Conservation (phyloP, 2,329 filamentous ascomycete genomes). For the Trichoderma atroviride region DNA sequence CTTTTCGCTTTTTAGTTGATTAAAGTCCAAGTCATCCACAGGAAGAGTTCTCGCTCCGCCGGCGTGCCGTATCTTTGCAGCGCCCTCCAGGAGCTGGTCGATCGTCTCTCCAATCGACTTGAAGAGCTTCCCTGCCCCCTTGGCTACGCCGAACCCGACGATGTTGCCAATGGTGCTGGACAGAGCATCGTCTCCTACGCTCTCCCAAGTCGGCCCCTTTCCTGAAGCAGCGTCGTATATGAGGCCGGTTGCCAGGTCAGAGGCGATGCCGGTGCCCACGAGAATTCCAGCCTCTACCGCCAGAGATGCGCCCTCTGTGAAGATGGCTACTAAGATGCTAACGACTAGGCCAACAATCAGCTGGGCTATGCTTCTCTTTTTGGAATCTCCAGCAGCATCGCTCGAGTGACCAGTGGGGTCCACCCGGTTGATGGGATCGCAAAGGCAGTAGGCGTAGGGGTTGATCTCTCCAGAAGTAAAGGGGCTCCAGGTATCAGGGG, state of each 20-base stretch:
- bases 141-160: too few relatives aligned
- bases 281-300: background rate
- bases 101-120: too few relatives aligned
- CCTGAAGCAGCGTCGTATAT: background rate
- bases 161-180: too few relatives aligned
- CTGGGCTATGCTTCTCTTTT: background rate
- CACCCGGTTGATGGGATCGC: background rate
- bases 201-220: background rate
- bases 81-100: too few relatives aligned
- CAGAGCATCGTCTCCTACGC: background rate
- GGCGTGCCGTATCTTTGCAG: too few relatives aligned
- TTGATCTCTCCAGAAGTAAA: background rate
- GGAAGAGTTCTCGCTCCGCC: too few relatives aligned
- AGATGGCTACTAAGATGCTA: too few relatives aligned
- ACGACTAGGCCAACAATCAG: too few relatives aligned
- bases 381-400: background rate
- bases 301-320: too few relatives aligned
- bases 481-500: background rate
- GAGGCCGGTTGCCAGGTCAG: background rate
- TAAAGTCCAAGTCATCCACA: too few relatives aligned
- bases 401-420: background rate
- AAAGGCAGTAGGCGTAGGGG: background rate
- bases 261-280: background rate
- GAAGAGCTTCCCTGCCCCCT: too few relatives aligned
- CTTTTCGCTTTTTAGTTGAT: too few relatives aligned